phyloP scores from a whole-genome alignment of 2,329 filamentous ascomycete species.

The Podosphaera leucotricha region DNA sequence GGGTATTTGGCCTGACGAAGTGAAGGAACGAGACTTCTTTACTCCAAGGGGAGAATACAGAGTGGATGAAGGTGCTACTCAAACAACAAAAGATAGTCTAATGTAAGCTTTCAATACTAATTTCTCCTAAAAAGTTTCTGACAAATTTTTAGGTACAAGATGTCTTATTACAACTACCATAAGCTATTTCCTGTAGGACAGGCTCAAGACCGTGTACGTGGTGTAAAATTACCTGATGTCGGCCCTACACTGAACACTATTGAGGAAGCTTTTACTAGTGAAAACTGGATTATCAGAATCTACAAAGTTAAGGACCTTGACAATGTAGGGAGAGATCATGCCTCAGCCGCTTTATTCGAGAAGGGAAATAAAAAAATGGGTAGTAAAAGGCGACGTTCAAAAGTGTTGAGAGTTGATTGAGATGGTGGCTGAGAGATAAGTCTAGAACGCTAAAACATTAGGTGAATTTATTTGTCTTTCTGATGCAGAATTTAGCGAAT shows the following conservation, averaged over 20 bases:
- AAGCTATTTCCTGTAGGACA: conserved; percentile 78
- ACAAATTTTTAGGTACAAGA: conserved; percentile 62
- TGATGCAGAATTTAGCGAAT: neutral
- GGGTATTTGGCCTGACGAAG: conserved; percentile 98
- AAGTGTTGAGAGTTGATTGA: conserved; percentile 50
- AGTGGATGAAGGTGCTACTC: conserved; percentile 78
- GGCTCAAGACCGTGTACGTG: conserved; percentile 72
- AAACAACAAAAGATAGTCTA: conserved; percentile 97
- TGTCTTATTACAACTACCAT: conserved; percentile 98
- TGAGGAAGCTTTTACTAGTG: conserved; percentile 93
- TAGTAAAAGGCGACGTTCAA: conserved; percentile 41
- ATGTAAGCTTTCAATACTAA: conserved; percentile 40
- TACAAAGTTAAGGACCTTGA: conserved; percentile 99
- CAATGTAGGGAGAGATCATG: conserved; percentile 80
- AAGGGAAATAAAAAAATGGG: conserved; percentile 71
- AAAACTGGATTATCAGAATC: conserved; percentile 99
- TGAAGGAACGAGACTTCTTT: conserved; percentile 93
- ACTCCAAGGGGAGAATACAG: conserved; percentile 83
- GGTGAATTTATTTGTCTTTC: neutral
- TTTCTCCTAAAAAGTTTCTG: conserved; percentile 5
- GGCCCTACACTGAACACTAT: conserved; percentile 69
- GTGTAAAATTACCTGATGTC: conserved; percentile 54
- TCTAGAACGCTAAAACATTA: neutral
- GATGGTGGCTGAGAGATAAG: conserved; percentile 2
- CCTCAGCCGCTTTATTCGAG: conserved; percentile 43